Evolutionary conservation across 2,329 filamentous ascomycete species (phyloP), one percentile per base, ranked within the genome.

Genomic region (Cladosporium sp.): DNA sequence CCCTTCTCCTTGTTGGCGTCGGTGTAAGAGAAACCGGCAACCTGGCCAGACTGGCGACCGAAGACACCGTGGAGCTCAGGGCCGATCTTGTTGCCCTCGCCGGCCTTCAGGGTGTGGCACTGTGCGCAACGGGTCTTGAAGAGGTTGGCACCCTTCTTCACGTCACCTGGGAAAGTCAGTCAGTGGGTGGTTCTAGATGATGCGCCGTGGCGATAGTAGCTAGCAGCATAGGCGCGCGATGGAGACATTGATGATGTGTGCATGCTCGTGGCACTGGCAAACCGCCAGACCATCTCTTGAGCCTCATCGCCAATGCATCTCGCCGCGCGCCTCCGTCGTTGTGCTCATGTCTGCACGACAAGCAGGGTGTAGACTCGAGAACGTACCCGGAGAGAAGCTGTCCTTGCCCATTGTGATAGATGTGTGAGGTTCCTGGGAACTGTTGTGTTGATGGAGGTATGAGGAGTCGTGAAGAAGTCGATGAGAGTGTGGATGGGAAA

Each of bases 1-100:
- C 85, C 91, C 80, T 95, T 95, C 69, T 86, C 78, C 86, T 97
- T 97, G 88, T 98, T 98, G 82, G 92, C 93, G 70, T 98, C 93
- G 75, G 93, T 95, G 85, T 97, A 98, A 69, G 89, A 78, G 84
- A 86, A 98, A 62, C 93, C 92, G 40, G 89, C 86, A 64, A 94
- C 88, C 71, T 85, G 81, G 67, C 93, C 93, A 59, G 88, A 88
- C 80, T 95, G 87, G 73, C 93, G 92, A 74, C 93, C 93, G 73
- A 95, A 98, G 62, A 98, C 88, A 71, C 93, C 93, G 85, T 94
- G 84, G 66, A 98, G 85, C 72, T 90, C 90, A 68, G 93, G 93
- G 71, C 93, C 93, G 75, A 95, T 88, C 85, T 97, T 97, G 89
- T 96, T 95, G 76, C 83, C 83, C 76, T 92, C 93, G 66, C 80